Conservation (phyloP, 768 basidiomycete genomes). For the Tulasnella sp. region DNA sequence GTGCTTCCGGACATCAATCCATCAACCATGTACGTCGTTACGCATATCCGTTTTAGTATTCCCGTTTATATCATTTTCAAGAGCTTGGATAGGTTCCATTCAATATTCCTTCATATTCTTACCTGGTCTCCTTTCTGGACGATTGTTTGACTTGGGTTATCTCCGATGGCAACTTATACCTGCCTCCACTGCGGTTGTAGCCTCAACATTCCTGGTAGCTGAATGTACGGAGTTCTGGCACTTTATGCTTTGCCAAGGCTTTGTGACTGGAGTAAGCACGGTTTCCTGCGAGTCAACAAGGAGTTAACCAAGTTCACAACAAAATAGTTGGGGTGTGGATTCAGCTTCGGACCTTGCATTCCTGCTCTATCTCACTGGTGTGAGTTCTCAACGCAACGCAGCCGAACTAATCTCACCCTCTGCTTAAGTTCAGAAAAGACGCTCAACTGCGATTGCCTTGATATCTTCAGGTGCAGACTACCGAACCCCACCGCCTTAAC, state of each 20-base stretch:
- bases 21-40: slow-evolving; percentile 13
- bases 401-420: not conserved
- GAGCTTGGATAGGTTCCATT: slow-evolving; percentile 12
- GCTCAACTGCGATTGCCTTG: slow-evolving; percentile 47
- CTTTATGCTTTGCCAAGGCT: slow-evolving; percentile 62
- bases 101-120: slow-evolving; percentile 22
- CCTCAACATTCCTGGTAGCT: slow-evolving; percentile 49
- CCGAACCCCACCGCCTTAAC: slow-evolving; percentile 21
- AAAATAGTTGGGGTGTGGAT: slow-evolving; percentile 34
- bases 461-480: slow-evolving; percentile 44
- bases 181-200: slow-evolving; percentile 39
- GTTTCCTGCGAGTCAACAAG: too few relatives aligned
- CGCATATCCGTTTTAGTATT: not conserved
- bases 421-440: slow-evolving; percentile 34
- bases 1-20: slow-evolving; percentile 5
- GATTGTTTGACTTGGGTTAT: slow-evolving; percentile 62
- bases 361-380: slow-evolving; percentile 64
- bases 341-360: slow-evolving; percentile 49
- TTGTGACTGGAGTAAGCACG: slow-evolving; percentile 47
- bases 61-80: not conserved
- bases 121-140: slow-evolving; percentile 41
- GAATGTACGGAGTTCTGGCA: slow-evolving; percentile 69
- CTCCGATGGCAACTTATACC: slow-evolving; percentile 38
- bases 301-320: too few relatives aligned
- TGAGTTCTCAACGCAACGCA: slow-evolving; percentile 22